Base-by-base conservation (phyloP, 441 rosid species). In the Pelargonium citronellum region DNA sequence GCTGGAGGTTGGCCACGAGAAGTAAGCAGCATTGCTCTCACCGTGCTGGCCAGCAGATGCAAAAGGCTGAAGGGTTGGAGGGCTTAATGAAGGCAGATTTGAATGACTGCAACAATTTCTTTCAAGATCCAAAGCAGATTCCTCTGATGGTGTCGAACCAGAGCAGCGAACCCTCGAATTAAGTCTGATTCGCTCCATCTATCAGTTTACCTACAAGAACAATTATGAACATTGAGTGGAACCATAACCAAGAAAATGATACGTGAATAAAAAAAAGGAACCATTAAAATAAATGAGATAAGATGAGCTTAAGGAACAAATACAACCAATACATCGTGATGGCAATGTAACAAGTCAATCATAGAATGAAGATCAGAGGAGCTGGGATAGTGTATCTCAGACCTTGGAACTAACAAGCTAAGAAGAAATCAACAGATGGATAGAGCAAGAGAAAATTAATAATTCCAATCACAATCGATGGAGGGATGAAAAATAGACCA, bases 1-100 rank as follows among this genome's bases (percentile, higher is more conserved):
- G 77, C 96, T 89, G 41, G 87, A 85, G 66, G 96, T 80, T 55
- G 98, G 98, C 98, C 98, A 93, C 15, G 96, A 93, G 87, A 93
- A 93, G 81, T 89, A 93, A 55, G 96, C 89, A 75, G 97, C 95
- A 80, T 82, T 93, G 79, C 87, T 87, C 75, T 93, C 98, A 47
- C 91, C 86, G 76, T 86, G 95, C 82, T 91, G 97, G 73, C 89
- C 88, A 53, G 85, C 82, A 0, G 97, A 89, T 49, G 95, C 85
- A 78, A 88, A 81, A 75, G 87, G 97, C 73, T 87, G 96, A 79
- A 91, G 83, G 15, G 91, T 79, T n/a, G 91, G 80, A n/a, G 95
- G 87, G 71, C 84, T 94, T 24, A 87, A 84, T 69, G 90, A 91
- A 58, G 76, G 88, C 22, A 78, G 67, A 77, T 84, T 85, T 44